Base-by-base conservation (phyloP, 148 eudicot species). In the Silene latifolia region DNA sequence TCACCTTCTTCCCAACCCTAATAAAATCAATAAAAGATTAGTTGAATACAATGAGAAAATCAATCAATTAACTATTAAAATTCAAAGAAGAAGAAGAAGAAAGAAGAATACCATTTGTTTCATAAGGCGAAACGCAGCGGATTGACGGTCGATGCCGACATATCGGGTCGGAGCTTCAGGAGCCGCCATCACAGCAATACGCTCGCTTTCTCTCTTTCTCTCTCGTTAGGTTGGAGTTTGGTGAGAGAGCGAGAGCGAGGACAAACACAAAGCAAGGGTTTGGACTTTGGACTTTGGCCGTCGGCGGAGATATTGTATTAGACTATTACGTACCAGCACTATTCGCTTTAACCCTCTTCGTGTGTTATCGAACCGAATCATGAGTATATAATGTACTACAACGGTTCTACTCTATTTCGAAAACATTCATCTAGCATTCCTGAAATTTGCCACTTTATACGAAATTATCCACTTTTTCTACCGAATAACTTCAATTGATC, bases 1-100 rank as follows among this genome's bases (percentile, higher is more conserved):
- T 95, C 98, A 14, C 98, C 98, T 92, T 95, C 98, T 81, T 95
- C 97, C 98, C 98, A 95, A 27, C 98, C 98, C 98, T 95, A 71
- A 62, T 18, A 39, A 6, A 39, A 39, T 32, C 44, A 39, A 39
- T 39, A 7, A 5, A 39, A 39, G 44, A 5, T 39, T 39, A 39
- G 44, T 39, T 39, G 44, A 39, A 39, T 39, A 39, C 44, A 39
- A 39, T 39, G 2, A 39, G 35, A 32, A 4, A 32, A 32, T 32
- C 35, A 32, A 4, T 39, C 35, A 32, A 4, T 39, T 39, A 39
- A 39, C 1, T 11, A 39, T 20, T 11, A 46, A 78, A 75, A 79
- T 46, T 71, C 72, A 67, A 59, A 78, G 53, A 19, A 8, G 35
- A 51, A 60, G 67, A 65, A 71, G 8, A 20, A 35, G 18, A 48